Base-by-base conservation (phyloP, 2,329 filamentous ascomycete species). In the Trichoderma citrinoviride region DNA sequence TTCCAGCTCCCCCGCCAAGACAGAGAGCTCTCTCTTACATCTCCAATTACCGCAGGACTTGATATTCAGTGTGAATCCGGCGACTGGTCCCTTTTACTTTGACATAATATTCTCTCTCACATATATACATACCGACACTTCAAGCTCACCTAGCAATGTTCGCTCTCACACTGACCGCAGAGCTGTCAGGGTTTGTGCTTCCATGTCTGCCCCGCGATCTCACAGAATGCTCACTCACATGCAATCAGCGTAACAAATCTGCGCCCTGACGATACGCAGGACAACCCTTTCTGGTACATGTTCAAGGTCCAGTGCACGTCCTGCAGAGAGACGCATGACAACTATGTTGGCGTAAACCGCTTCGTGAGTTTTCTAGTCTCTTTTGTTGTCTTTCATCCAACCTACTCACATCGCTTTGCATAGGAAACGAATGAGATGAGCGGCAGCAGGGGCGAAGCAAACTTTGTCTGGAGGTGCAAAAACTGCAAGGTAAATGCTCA, bases 381-480 rank as follows among this genome's bases (percentile, higher is more conserved):
- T 29, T 43, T 4, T 25, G 12, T 5, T 15, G 3, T 17, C 21
- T 12, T 23, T 23, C 2, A 8, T 19, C 21, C 17, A 61, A 41
- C 37, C 57, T 62, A 67, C 58, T 73, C 52, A 61, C 23, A 47
- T 15, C 19, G 37, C 17, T 44, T 5, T 1, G n/a, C 60, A 3
- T 68, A 97, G 92, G 94, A 98, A 75, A 85, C 83, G 73, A 93
- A 96, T 74, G 93, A 97, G 69, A 88, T 97, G 77, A 95, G 92
- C 68, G 93, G 93, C 41, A 97, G 93, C 77, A 87, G 92, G 73
- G 95, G 95, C 69, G 93, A 98, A 78, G 95, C 95, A 67, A 98
- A 98, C 78, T 99, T 99, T 78, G 95, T 99, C n/a, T 99, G 95
- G 94, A 93, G 88, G 77, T 99, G 95, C 85, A 97, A 96, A 79